Evolutionary conservation across 257 asterid genomes (phyloP).

Genomic region (Scutellaria barbata): DNA sequence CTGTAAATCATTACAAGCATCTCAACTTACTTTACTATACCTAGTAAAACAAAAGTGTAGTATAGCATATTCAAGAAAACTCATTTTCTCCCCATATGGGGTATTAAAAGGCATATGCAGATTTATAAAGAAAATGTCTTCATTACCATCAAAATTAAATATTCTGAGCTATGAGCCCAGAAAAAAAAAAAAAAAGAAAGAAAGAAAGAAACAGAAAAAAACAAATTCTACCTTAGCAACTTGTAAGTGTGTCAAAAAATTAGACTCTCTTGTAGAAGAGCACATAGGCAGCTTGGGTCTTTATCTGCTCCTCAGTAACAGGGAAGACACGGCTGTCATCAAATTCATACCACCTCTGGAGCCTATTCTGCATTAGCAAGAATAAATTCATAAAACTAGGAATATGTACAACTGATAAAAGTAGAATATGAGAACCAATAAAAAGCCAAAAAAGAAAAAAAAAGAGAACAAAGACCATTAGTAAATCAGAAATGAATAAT

Average conservation of each 20-base stretch:
- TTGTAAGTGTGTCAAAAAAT: constrained; percentile 22
- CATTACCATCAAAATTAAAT: constrained; percentile 3
- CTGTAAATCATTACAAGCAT: constrained; percentile 9
- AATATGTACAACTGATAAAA: background rate
- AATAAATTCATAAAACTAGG: constrained; percentile 17
- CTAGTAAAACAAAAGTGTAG: constrained; percentile 1
- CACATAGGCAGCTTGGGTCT: constrained; percentile 71
- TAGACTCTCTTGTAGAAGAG: constrained; percentile 72
- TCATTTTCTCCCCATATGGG: constrained; percentile 6
- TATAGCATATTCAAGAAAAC: constrained; percentile 17
- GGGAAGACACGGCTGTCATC: constrained; percentile 57
- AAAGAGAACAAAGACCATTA: background rate
- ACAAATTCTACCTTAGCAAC: constrained; percentile 29
- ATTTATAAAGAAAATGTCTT: background rate
- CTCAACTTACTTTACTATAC: background rate
- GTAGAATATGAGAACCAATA: background rate
- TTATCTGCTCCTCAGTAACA: constrained; percentile 50
- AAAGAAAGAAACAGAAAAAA: background rate
- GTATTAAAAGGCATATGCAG: constrained; percentile 27
- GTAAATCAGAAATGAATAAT: background rate
- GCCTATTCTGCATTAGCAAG: constrained; percentile 54
- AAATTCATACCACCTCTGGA: constrained; percentile 63
- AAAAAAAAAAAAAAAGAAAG: background rate
- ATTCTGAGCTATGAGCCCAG: background rate
- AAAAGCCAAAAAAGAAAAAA: background rate